Evolutionary conservation across 306 rosid species (phyloP).

Genomic region (Oxytropis ochrocephala): DNA sequence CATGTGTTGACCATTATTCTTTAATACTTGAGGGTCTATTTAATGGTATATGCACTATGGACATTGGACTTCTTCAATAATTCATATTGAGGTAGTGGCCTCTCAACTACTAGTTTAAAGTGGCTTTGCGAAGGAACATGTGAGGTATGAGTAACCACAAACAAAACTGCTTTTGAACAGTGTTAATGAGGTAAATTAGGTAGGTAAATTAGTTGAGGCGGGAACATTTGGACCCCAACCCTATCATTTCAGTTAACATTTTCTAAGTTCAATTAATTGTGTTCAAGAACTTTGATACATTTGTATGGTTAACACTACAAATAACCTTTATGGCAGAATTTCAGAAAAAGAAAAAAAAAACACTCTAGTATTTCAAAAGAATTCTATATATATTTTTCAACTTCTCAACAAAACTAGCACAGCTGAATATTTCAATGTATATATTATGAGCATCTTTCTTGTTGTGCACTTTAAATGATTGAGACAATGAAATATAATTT

Average conservation of each 20-base stretch:
- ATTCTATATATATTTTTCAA: not conserved
- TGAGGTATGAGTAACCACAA: not conserved
- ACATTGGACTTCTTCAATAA: too few species aligned
- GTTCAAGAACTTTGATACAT: too few species aligned
- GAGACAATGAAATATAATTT: not conserved
- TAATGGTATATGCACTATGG: too few species aligned
- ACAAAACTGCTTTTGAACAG: not conserved
- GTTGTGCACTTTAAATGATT: not conserved
- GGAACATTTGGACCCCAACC: not conserved
- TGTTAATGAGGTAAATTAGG: not conserved
- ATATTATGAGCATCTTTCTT: not conserved
- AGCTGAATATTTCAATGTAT: not conserved
- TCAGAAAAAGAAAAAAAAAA: not conserved
- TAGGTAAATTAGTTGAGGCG: constrained; percentile 10
- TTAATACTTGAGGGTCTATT: too few species aligned
- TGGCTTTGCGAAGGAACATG: not conserved
- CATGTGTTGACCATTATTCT: too few species aligned
- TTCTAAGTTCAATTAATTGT: too few species aligned
- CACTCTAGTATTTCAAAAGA: not conserved
- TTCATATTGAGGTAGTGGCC: too few species aligned
- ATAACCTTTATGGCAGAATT: not conserved
- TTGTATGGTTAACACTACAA: too few species aligned
- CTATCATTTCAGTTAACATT: not conserved
- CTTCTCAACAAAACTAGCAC: not conserved
- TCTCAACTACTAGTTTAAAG: not conserved